Conservation (phyloP, 202 grass and related monocot genomes). For the Elaeis oleifera region DNA sequence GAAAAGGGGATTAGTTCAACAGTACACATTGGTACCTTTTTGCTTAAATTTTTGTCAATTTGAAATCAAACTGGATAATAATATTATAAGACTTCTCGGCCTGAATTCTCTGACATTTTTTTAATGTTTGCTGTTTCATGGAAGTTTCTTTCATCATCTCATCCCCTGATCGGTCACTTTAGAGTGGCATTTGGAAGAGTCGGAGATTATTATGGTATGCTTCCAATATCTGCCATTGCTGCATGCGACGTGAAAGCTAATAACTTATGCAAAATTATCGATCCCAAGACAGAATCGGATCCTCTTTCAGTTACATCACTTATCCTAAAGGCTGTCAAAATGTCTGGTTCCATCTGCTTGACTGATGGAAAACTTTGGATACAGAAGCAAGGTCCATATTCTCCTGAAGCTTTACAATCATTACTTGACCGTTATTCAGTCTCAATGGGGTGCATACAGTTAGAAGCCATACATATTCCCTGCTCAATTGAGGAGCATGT, state of each 20-base stretch:
- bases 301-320: conserved; percentile 53
- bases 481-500: conserved; percentile 45
- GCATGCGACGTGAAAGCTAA: conserved; percentile 73
- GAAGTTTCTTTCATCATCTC: conserved; percentile 62
- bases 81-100: background rate
- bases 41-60: too few relatives aligned
- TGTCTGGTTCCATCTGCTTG: conserved; percentile 39
- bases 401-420: conserved; percentile 37
- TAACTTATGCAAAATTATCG: conserved; percentile 63
- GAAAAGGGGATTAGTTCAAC: too few relatives aligned
- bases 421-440: conserved; percentile 33
- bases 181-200: conserved; percentile 50
- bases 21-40: too few relatives aligned
- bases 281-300: conserved; percentile 55
- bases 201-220: conserved; percentile 43
- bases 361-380: conserved; percentile 51
- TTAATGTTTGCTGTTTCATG: conserved; percentile 18
- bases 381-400: conserved; percentile 46
- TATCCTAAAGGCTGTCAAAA: conserved; percentile 59
- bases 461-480: conserved; percentile 56
- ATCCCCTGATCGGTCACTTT: conserved; percentile 81
- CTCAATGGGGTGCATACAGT: conserved; percentile 29
- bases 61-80: too few relatives aligned
- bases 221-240: conserved; percentile 57
- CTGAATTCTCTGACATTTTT: conserved; percentile 11